Base-by-base conservation (phyloP, 495 filamentous ascomycete species). In the Collariella sp. region DNA sequence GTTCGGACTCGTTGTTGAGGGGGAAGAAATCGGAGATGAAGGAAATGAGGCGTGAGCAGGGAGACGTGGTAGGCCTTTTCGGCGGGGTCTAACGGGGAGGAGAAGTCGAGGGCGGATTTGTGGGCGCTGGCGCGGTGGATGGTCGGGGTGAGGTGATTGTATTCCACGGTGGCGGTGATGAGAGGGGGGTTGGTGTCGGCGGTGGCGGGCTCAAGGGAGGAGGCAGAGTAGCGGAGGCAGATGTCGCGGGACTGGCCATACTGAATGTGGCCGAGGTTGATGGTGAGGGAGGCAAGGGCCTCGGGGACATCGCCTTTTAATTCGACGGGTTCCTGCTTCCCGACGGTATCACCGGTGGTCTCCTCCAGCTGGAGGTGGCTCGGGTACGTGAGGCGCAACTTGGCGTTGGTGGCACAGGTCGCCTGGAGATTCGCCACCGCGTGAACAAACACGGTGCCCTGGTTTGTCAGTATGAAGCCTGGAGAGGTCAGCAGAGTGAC, bases 241-340 rank as follows among this genome's bases (percentile, higher is more conserved):
- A 77, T 67, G 53, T 76, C 74, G 10, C 72, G 62, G 3, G 73
- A 71, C 35, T 77, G 74, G 52, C 71, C 73, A 49, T 75, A 77
- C 56, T 76, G 71, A 16, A 77, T 43, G 55, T 67, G 72, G 36
- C 62, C 62, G 24, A 77, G 63, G 9, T 50, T 24, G 47, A 77
- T 64, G 24, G 54, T 67, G 7, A 75, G 56, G 19, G 60, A 50
- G 12, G 13, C 56, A 19, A 31, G 20, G 7, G 45, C 10, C 35
- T 36, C 46, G 2, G 45, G 35, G 9, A 54, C 18, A 36, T 44
- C 16, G 2, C 33, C 57, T 33, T 41, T 46, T 15, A 65, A 34
- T 5, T 48, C 6, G 35, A 50, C 38, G 7, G 67, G 60, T 0
- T 49, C 41, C 31, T 68, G 50, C 15, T 55, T 59, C 39, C 61